phyloP scores from a whole-genome alignment of 2,329 filamentous ascomycete species.

The Allantophomopsis cytisporea region DNA sequence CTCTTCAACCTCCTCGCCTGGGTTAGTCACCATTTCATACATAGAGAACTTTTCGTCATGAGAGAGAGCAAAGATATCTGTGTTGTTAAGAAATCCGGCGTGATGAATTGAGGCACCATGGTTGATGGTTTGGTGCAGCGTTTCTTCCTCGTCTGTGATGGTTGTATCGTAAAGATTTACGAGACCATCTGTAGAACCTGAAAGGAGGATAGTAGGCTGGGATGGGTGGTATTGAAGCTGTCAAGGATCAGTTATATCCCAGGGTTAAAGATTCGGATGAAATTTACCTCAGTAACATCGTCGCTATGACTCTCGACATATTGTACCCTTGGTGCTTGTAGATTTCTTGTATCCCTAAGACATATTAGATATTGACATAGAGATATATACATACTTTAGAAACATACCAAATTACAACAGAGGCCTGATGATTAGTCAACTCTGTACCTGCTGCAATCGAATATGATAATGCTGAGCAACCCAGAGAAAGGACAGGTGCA shows the following conservation, averaged over 20 bases:
- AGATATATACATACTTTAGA: background rate
- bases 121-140: constrained; percentile 66
- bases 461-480: constrained; percentile 38
- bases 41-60: constrained; percentile 69
- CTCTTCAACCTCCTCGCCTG: constrained; percentile 40
- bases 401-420: constrained; percentile 44
- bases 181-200: constrained; percentile 68
- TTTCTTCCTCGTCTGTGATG: constrained; percentile 62
- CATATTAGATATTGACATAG: constrained; percentile 1
- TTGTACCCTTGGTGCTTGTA: constrained; percentile 30
- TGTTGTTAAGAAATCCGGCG: constrained; percentile 53
- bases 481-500: constrained; percentile 49
- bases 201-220: constrained; percentile 49
- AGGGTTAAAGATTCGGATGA: background rate
- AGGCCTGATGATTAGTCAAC: constrained; percentile 47
- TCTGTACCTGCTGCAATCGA: constrained; percentile 63
- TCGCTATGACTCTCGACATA: constrained; percentile 56
- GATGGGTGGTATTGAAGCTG: constrained; percentile 48
- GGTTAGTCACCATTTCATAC: constrained; percentile 53
- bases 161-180: constrained; percentile 64
- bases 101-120: constrained; percentile 63
- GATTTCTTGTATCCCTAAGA: constrained; percentile 41
- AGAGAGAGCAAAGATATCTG: constrained; percentile 57
- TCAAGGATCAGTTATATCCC: constrained; percentile 4
- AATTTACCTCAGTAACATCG: constrained; percentile 40